A percentile compares a stretch with the other conserved stretches of the same genome.
Conservation (phyloP, 2,329 filamentous ascomycete species). For the Hypoxylon sp. region DNA sequence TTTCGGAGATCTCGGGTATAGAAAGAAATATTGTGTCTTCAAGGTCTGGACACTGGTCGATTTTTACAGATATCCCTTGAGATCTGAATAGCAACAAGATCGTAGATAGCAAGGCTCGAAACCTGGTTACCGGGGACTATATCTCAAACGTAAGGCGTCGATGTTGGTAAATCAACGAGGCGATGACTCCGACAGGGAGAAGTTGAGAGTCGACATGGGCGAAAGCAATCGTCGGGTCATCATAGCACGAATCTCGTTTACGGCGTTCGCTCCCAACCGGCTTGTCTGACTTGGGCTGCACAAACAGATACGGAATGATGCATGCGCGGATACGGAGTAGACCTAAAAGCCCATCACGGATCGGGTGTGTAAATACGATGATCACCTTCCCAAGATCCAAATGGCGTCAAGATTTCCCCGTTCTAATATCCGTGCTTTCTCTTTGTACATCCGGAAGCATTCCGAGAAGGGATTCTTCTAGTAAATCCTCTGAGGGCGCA, state of each 20-base stretch:
- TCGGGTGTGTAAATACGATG: constrained; percentile 13
- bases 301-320: neutral
- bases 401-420: constrained; percentile 30
- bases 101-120: neutral
- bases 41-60: neutral
- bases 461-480: constrained; percentile 18
- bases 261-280: neutral
- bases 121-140: neutral
- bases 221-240: neutral
- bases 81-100: constrained; percentile 11
- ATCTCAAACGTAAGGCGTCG: neutral
- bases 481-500: constrained; percentile 6
- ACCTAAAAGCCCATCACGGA: constrained; percentile 1
- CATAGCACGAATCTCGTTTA: neutral
- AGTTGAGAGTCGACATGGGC: neutral
- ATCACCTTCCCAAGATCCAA: constrained; percentile 7
- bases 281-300: neutral
- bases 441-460: constrained; percentile 15
- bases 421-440: constrained; percentile 6
- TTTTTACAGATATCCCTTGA: constrained; percentile 2
- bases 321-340: constrained; percentile 4
- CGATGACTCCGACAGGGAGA: neutral
- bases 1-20: too few relatives aligned
- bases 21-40: neutral
- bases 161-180: neutral